Percentiles rank a stretch among this genome's conserved stretches.
These are phyloP conservation scores for Wilcoxina mikolae DNA, from an alignment of 495 filamentous ascomycete species.

Conservation along the genomic window DNA sequence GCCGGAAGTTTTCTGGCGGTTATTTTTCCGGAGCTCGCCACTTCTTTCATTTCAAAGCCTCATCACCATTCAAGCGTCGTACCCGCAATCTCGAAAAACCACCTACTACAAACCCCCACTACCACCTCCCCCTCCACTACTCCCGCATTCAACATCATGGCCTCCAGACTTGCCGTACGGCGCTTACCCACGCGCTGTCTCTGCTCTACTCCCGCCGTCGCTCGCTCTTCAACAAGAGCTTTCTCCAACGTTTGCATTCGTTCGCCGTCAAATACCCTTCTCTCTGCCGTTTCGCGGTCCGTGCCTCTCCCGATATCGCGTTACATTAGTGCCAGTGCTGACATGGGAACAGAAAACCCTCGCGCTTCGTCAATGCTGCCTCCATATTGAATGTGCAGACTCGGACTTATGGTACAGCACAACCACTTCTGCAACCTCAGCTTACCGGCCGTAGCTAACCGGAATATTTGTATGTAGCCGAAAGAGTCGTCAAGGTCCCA, in stretches of 20 bases:
- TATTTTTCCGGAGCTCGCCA: not conserved
- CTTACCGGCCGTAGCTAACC: not conserved
- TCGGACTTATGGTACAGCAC: constrained; percentile 23
- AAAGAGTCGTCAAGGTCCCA: constrained; percentile 80
- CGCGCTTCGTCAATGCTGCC: constrained; percentile 15
- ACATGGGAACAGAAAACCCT: constrained; percentile 13
- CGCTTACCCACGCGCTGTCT: constrained; percentile 4
- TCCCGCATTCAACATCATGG: constrained; percentile 1
- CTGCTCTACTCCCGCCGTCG: constrained; percentile 1
- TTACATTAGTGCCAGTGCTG: not conserved
- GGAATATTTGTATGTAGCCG: constrained; percentile 27
- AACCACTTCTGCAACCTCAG: not conserved
- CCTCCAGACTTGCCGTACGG: constrained; percentile 5
- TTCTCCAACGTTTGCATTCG: not conserved
- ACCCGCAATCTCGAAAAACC: not conserved
- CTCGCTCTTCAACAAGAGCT: not conserved
- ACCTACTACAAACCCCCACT: not conserved
- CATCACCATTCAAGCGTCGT: no score
- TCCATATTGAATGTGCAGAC: constrained; percentile 21
- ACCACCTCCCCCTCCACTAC: not conserved
- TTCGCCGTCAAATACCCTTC: not conserved
- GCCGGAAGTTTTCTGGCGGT: not conserved
- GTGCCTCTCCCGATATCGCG: no score
- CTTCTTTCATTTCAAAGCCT: not conserved
- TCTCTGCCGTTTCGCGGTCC: constrained; percentile 1